Conservation (phyloP, 176 grass and related monocot genomes). For the Oryza punctata region DNA sequence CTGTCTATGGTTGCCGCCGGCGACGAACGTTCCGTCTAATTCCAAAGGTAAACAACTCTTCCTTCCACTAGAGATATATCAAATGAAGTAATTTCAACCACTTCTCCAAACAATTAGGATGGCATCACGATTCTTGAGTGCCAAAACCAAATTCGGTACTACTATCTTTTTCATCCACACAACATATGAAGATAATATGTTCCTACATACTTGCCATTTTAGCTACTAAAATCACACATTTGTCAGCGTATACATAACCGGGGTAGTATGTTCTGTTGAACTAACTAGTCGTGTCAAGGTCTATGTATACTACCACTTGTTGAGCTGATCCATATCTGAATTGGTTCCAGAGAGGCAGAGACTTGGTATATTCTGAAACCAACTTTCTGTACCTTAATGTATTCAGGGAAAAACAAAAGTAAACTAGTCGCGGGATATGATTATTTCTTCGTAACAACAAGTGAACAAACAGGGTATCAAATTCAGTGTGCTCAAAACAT, state of each 20-base stretch:
- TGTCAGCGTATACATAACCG: not conserved
- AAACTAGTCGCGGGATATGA: too few species aligned
- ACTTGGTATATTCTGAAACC: not conserved
- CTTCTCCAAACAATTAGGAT: constrained; percentile 11
- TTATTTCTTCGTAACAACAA: too few species aligned
- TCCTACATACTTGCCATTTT: not conserved
- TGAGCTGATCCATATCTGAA: not conserved
- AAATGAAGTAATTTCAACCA: not conserved
- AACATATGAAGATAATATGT: not conserved
- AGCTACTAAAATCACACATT: not conserved
- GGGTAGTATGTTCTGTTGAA: not conserved
- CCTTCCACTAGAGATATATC: not conserved
- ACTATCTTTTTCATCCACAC: not conserved
- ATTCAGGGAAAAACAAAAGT: not conserved
- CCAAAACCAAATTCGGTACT: not conserved
- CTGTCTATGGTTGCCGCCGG: too few species aligned
- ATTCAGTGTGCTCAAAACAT: too few species aligned
- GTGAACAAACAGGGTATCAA: too few species aligned
- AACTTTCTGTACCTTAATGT: not conserved
- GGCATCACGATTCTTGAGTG: not conserved
- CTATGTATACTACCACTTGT: not conserved
- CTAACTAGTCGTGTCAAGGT: not conserved
- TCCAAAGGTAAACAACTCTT: not conserved
- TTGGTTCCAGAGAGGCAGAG: not conserved
- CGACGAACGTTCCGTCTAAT: not conserved